Percentiles rank a stretch among this genome's conserved stretches.
These are phyloP conservation scores for Suhomyces bokatorum DNA, from an alignment of 1,139 yeast species.

Conservation along the genomic window DNA sequence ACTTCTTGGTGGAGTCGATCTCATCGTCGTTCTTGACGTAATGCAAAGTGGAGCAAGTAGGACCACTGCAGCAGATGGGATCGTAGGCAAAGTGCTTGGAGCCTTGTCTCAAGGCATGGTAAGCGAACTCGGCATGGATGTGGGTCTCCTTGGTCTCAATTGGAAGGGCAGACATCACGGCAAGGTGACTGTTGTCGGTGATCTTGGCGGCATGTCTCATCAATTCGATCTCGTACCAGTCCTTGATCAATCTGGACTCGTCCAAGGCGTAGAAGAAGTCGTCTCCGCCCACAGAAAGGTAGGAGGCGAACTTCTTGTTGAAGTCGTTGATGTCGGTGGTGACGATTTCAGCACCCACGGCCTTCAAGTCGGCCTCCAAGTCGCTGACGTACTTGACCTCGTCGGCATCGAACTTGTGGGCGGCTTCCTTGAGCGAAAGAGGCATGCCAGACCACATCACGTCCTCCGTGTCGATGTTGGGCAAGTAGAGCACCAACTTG, in stretches of 20 bases:
- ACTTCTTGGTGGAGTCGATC: constrained; percentile 49
- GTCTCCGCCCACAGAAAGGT: constrained; percentile 42
- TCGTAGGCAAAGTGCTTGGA: constrained; percentile 86
- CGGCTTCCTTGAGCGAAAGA: constrained; percentile 64
- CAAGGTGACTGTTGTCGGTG: constrained; percentile 84
- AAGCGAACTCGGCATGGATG: constrained; percentile 91
- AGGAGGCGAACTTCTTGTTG: constrained; percentile 30
- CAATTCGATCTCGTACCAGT: constrained; percentile 71
- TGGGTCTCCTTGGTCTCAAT: constrained; percentile 88
- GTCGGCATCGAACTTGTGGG: constrained; percentile 71
- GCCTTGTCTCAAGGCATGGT: constrained; percentile 93
- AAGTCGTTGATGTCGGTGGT: constrained; percentile 48
- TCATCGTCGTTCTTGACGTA: constrained; percentile 82
- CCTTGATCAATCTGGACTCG: constrained; percentile 83
- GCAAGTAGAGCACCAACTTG: constrained; percentile 69
- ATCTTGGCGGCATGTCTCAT: constrained; percentile 80
- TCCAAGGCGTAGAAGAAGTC: constrained; percentile 75
- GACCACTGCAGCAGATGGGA: constrained; percentile 94
- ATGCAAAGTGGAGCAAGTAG: constrained; percentile 88
- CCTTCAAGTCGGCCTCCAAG: constrained; percentile 35
- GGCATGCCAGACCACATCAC: constrained; percentile 98
- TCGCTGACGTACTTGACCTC: constrained; percentile 64
- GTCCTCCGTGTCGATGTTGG: constrained; percentile 81
- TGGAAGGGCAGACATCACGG: constrained; percentile 91
- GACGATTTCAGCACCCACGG: constrained; percentile 21